Evolutionary conservation across 2,329 filamentous ascomycete species (phyloP), one percentile per base, ranked within the genome.

Genomic region (Teratosphaeria pseudoeucalypti): DNA sequence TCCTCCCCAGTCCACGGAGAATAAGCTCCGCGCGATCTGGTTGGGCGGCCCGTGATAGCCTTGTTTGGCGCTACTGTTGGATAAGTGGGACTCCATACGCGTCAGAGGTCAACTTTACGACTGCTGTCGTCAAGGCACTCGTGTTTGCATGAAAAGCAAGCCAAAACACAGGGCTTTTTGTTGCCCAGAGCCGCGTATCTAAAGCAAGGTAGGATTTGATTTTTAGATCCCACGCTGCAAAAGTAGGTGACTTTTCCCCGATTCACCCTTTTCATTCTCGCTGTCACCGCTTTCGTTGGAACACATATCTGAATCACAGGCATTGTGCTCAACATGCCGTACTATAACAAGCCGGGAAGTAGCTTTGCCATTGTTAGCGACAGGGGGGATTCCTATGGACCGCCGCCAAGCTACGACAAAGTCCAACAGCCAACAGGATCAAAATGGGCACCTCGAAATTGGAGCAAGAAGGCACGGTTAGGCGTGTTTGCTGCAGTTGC

Each of bases 371-470:
- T 52, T 29, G 29, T 39, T 5, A 49, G 34, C 37, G 34, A 43
- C 19, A n/a, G n/a, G 19, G 43, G 43, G 23, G 49, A 58, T n/a
- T 3, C 57, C 10, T 55, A 58, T 49, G 57, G 57, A 2, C 34
- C 57, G 14, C 57, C 57, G 49, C 56, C 55, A 6, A 27, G 49
- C n/a, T 58, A 57, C 49, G 59, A 58, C 10, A 55, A 56, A 32
- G 39, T 57, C 10, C 16, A 27, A 54, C 55, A n/a, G 19, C 34
- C 49, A 29, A 52, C 34, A 12, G 61, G 59, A 39, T 68, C 68
- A 14, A 64, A 61, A 62, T 68, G 66, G 67, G 62, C 66, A 34
- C 67, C 67, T 1, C 63, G 52, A 52, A 63, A 62, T 23, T 68
- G 68, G 68, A 62, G 63, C 1, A 65, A 61, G 58, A 64, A 61